These are phyloP conservation scores for Sanghuangporus sanghuang DNA, from an alignment of 1,284 basidiomycete genomes.

Conservation along the genomic window DNA sequence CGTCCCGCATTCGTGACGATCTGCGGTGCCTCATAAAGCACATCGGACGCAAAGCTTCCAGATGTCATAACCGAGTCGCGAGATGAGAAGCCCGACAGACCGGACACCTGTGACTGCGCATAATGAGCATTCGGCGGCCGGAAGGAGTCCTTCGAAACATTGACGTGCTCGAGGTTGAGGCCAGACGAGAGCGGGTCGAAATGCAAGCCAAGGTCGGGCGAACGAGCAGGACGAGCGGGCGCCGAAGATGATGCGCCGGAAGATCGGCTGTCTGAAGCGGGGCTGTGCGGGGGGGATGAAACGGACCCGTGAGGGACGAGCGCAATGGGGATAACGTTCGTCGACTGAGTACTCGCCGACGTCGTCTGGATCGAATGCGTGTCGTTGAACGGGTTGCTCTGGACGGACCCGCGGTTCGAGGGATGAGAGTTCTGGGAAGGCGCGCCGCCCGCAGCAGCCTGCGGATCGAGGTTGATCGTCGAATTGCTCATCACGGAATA, in stretches of 20 bases:
- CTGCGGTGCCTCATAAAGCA: slow-evolving; percentile 74
- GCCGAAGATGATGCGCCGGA: slow-evolving; percentile 30
- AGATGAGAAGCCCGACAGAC: slow-evolving; percentile 45
- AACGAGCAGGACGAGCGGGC: slow-evolving; percentile 57
- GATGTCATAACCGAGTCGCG: slow-evolving; percentile 69
- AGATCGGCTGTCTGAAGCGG: slow-evolving; percentile 46
- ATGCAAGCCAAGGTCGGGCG: slow-evolving; percentile 42
- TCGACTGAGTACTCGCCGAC: slow-evolving; percentile 62
- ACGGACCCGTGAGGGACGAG: slow-evolving; percentile 59
- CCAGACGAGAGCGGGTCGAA: slow-evolving; percentile 23
- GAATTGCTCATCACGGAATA: slow-evolving; percentile 19
- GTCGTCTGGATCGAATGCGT: slow-evolving; percentile 70
- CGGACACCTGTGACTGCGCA: slow-evolving; percentile 50
- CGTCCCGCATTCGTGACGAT: slow-evolving; percentile 66
- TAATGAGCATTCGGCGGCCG: slow-evolving; percentile 35
- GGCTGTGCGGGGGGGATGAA: slow-evolving; percentile 65
- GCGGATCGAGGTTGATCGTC: slow-evolving; percentile 12
- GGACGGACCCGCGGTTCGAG: slow-evolving; percentile 30
- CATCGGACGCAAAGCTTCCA: slow-evolving; percentile 70
- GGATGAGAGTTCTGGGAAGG: slow-evolving; percentile 8
- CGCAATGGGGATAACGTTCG: slow-evolving; percentile 81
- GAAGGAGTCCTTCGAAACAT: slow-evolving; percentile 50
- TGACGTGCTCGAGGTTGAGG: slow-evolving; percentile 59
- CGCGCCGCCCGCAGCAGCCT: not conserved
- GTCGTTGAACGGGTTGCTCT: slow-evolving; percentile 71